Evolutionary conservation across 2,329 filamentous ascomycete species (phyloP), one percentile per base, ranked within the genome.

Genomic region (Epichloe hybrida): DNA sequence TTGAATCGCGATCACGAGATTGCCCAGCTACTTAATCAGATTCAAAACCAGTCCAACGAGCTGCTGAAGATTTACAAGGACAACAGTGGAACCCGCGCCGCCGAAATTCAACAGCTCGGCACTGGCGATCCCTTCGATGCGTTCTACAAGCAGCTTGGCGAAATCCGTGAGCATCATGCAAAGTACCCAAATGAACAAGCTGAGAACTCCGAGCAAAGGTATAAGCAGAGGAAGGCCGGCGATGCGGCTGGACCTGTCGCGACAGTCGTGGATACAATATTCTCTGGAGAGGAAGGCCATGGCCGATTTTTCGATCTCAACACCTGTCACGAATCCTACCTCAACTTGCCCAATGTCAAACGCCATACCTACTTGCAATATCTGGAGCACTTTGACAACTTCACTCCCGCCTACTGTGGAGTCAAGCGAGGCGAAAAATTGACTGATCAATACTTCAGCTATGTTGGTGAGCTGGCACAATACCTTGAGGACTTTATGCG

Each of bases 131-230:
- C 88, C 0, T 88, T 96, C 64, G 86, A 89, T 42, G 83, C 90
- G 56, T 98, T 98, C 69, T 91, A 95, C 73, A 86, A 83, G 57
- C 86, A 95, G 62, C 72, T 95, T 15, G 74, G 79, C 52, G 80
- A 83, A 27, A 85, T 95, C 61, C 93, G 89, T 62, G 82, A 86
- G 46, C 94, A 95, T 64, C 90, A 98, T 67, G 80, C 84, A 53
- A 81, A 85, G 59, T 96, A 98, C 62, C 91, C 91, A 1, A 94
- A 95, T 68, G 88, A 96, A 64, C 88, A 87, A 34, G 87, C 95
- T 46, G 93, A 98, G 67, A 96, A 97, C 60, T 81, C 95, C 15
- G 94, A 98, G 70, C 81, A 84, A 58, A 87, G 90, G 37, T 98
- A 98, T 72, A 88, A 89, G 66, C 77, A 70, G 44, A 76, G 81